Evolutionary conservation across 2,329 filamentous ascomycete species (phyloP).

Genomic region (Sordariomycetes sp.): DNA sequence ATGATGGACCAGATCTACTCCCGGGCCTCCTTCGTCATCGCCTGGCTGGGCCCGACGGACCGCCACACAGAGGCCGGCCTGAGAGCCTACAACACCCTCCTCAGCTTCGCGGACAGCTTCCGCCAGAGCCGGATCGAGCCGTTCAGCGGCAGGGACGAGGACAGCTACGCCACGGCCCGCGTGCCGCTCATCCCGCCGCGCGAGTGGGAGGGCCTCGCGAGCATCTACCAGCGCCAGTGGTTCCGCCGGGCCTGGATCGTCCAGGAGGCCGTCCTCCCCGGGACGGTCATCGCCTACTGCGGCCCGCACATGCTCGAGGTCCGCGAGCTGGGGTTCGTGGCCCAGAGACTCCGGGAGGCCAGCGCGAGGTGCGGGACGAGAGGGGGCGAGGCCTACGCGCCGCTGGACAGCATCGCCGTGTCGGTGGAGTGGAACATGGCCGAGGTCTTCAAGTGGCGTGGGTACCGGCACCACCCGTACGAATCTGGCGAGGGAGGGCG

Average conservation of each 20-base stretch:
- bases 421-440: slow-evolving; percentile 9
- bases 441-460: not conserved
- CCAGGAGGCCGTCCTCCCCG: not conserved
- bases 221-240: slow-evolving; percentile 14
- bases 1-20: slow-evolving; percentile 19
- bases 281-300: slow-evolving; percentile 13
- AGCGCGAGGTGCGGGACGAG: slow-evolving; percentile 9
- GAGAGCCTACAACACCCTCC: slow-evolving; percentile 7
- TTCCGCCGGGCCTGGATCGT: slow-evolving; percentile 1
- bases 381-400: slow-evolving; percentile 11
- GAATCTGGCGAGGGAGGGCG: slow-evolving; percentile 3
- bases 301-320: slow-evolving; percentile 9
- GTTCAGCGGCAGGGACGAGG: slow-evolving; percentile 10
- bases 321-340: slow-evolving; percentile 9
- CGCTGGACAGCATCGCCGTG: slow-evolving; percentile 10
- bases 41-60: slow-evolving; percentile 16
- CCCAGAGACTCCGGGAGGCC: slow-evolving; percentile 4
- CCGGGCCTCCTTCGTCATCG: slow-evolving; percentile 10
- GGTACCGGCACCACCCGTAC: slow-evolving; percentile 14
- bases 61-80: slow-evolving; percentile 9
- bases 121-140: slow-evolving; percentile 12
- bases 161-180: slow-evolving; percentile 9
- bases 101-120: slow-evolving; percentile 7
- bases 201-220: slow-evolving; percentile 12
- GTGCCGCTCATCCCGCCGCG: slow-evolving; percentile 10